Percentiles rank a stretch among this genome's conserved stretches.
These are phyloP conservation scores for Spinacia oleracea DNA, from an alignment of 179 eudicot genomes.

Conservation along the genomic window DNA sequence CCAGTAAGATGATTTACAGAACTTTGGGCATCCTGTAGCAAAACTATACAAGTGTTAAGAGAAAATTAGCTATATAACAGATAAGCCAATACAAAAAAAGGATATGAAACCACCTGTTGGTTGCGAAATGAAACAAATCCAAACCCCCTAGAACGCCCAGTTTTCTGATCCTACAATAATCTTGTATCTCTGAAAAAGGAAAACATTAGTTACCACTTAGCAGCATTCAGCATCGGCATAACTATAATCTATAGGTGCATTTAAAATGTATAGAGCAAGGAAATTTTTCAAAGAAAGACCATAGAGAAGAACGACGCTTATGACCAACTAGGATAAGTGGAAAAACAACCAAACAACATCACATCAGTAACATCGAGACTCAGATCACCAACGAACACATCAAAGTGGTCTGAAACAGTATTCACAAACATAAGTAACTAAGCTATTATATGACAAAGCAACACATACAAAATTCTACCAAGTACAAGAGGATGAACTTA, in stretches of 20 bases:
- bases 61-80: too few species aligned
- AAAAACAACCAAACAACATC: constrained; percentile 84
- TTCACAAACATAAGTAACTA: constrained; percentile 19
- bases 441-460: constrained; percentile 7
- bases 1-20: constrained; percentile 94
- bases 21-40: constrained; percentile 88
- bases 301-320: constrained; percentile 49
- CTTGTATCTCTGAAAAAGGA: constrained; percentile 76
- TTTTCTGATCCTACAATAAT: constrained; percentile 99
- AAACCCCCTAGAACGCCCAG: constrained; percentile 96
- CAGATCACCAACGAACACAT: constrained; percentile 96
- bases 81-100: not conserved
- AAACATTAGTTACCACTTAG: too few species aligned
- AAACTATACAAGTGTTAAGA: not conserved
- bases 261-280: not conserved
- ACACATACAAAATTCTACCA: not conserved
- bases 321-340: constrained; percentile 90
- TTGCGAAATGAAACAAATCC: constrained; percentile 93
- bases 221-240: constrained; percentile 2
- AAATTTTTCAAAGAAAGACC: constrained; percentile 5
- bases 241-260: too few species aligned
- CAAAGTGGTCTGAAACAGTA: constrained; percentile 65
- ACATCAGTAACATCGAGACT: constrained; percentile 98
- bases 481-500: constrained; percentile 33
- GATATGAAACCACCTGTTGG: constrained; percentile 55